Percentiles rank a stretch among this genome's conserved stretches.
phyloP scores from a whole-genome alignment of 164 flowering plant species.

The Nymphaea colorata region DNA sequence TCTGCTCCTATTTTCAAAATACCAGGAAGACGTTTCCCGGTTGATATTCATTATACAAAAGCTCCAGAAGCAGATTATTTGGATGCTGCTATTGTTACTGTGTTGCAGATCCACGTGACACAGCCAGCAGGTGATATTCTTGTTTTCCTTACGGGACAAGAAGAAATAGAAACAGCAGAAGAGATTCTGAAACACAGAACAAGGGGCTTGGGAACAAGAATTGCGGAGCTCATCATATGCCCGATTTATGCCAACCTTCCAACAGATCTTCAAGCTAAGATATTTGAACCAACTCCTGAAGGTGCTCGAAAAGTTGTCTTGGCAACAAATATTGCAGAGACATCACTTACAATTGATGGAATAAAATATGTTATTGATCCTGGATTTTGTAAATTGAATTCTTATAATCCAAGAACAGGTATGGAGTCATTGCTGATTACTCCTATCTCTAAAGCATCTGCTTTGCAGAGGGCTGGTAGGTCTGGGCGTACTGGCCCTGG shows the following conservation, averaged over 20 bases:
- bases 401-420: constrained; percentile 87
- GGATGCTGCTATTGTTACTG: constrained; percentile 92
- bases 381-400: constrained; percentile 82
- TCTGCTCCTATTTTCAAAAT: constrained; percentile 88
- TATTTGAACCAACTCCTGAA: constrained; percentile 94
- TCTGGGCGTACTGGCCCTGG: constrained; percentile 98
- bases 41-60: constrained; percentile 80
- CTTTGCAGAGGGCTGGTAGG: constrained; percentile 86
- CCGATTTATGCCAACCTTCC: constrained; percentile 98
- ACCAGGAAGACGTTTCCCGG: constrained; percentile 93
- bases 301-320: constrained; percentile 91
- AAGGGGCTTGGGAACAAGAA: constrained; percentile 81
- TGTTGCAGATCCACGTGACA: constrained; percentile 79
- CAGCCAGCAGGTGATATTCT: constrained; percentile 79
- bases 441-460: constrained; percentile 96
- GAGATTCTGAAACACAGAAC: constrained; percentile 81
- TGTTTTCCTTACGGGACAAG: constrained; percentile 86
- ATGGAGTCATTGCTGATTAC: constrained; percentile 79
- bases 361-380: constrained; percentile 93
- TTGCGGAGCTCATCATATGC: constrained; percentile 88
- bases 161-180: constrained; percentile 92
- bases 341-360: constrained; percentile 91
- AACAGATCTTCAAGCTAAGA: constrained; percentile 91
- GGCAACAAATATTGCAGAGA: constrained; percentile 92
- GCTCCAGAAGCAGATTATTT: constrained; percentile 94